phyloP scores from a whole-genome alignment of 1,139 yeast species.

The Blastobotrys aristatus region DNA sequence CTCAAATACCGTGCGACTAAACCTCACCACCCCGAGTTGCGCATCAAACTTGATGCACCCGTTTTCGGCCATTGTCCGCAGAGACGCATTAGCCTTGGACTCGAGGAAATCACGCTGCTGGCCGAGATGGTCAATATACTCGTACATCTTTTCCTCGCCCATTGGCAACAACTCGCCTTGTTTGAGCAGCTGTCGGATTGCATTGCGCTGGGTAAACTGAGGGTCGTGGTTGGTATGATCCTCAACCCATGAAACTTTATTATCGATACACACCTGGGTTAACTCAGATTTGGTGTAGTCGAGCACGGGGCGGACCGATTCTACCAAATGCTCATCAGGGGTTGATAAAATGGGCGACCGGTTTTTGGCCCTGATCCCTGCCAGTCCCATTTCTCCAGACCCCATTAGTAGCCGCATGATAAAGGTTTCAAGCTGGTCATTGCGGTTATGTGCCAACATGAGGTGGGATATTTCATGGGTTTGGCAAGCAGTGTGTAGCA shows the following conservation, averaged over 20 bases:
- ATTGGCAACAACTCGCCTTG: neutral
- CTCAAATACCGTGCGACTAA: neutral
- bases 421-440: slow-evolving; percentile 72
- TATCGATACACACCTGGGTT: slow-evolving; percentile 41
- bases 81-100: neutral
- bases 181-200: slow-evolving; percentile 28
- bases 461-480: slow-evolving; percentile 33
- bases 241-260: slow-evolving; percentile 55
- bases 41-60: slow-evolving; percentile 2
- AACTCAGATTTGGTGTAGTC: slow-evolving; percentile 43
- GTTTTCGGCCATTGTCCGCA: neutral
- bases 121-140: slow-evolving; percentile 7
- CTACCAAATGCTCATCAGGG: slow-evolving; percentile 22
- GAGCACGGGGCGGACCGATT: slow-evolving; percentile 51
- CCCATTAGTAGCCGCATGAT: slow-evolving; percentile 50
- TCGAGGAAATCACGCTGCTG: slow-evolving; percentile 2
- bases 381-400: slow-evolving; percentile 57
- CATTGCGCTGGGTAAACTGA: slow-evolving; percentile 52
- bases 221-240: slow-evolving; percentile 59
- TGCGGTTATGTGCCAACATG: slow-evolving; percentile 60
- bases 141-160: neutral
- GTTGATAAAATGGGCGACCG: slow-evolving; percentile 23
- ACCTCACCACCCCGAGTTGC: slow-evolving; percentile 4
- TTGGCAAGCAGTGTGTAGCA: slow-evolving; percentile 39
- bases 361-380: slow-evolving; percentile 34